A percentile compares a stretch with the other conserved stretches of the same genome.
phyloP scores from a whole-genome alignment of 139 green algal genomes.

The Tetratostichococcus sp. region DNA sequence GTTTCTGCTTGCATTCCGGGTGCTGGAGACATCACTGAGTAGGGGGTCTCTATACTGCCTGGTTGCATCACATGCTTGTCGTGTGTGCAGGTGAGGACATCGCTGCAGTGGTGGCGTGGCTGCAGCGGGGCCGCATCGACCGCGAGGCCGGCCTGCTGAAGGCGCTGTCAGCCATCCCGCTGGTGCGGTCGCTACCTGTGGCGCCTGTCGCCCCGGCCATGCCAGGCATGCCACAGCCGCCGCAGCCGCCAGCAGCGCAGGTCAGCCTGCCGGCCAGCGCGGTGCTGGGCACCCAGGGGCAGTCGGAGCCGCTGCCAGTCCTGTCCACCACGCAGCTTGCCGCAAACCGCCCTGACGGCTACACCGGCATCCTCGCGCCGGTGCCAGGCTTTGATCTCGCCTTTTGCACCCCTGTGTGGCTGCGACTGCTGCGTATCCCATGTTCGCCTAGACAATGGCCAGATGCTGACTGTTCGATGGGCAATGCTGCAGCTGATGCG shows the following conservation, averaged over 20 bases:
- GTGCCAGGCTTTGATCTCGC: constrained; percentile 25
- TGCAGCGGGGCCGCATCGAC: constrained; percentile 25
- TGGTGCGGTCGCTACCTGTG: constrained; percentile 22
- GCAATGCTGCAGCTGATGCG: constrained; percentile 26
- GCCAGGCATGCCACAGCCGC: too few species aligned
- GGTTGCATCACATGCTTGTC: too few species aligned
- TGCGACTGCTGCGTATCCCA: too few species aligned
- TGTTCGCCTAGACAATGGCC: too few species aligned
- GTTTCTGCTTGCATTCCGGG: too few species aligned
- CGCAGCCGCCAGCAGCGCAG: background rate
- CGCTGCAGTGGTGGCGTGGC: constrained; percentile 35
- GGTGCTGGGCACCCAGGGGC: background rate
- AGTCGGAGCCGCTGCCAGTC: constrained; percentile 4
- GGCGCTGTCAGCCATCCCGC: constrained; percentile 42
- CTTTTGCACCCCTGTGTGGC: too few species aligned
- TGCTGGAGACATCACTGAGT: background rate
- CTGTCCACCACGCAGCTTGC: constrained; percentile 27
- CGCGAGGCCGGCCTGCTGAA: constrained; percentile 47
- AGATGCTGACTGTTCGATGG: too few species aligned
- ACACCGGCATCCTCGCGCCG: constrained; percentile 47
- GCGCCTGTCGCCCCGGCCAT: background rate
- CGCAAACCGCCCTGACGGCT: constrained; percentile 50
- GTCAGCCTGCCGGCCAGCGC: background rate
- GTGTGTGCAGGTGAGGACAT: constrained; percentile 22
- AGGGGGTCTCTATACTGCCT: background rate